Evolutionary conservation across 2,329 filamentous ascomycete species (phyloP).

Genomic region (Sporothrix brasiliensis): DNA sequence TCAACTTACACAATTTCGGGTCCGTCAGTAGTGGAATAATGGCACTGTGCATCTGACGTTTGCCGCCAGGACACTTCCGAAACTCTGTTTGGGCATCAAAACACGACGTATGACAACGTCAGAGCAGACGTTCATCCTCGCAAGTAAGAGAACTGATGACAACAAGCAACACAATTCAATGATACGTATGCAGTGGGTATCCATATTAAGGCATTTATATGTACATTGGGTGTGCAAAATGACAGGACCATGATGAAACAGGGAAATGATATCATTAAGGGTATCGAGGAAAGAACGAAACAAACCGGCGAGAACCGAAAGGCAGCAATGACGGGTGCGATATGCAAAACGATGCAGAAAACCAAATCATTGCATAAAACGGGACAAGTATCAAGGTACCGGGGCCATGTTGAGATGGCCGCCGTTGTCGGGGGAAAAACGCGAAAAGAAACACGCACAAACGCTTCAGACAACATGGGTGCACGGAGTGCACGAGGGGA

Average conservation of each 20-base stretch:
- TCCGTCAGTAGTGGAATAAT: background rate
- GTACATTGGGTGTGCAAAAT: conserved; percentile 16
- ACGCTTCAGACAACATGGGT: background rate
- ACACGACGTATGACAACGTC: background rate
- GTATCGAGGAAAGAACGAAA: conserved; percentile 24
- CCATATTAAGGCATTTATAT: conserved; percentile 1
- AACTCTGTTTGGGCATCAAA: background rate
- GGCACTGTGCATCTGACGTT: too few species aligned
- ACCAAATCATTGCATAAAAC: background rate
- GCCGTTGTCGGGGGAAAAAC: background rate
- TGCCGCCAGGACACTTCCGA: background rate
- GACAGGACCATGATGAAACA: background rate
- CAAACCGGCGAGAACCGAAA: background rate
- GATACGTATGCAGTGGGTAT: background rate
- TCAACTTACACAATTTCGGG: background rate
- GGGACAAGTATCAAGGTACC: background rate
- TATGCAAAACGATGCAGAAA: background rate
- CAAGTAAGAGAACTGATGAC: background rate
- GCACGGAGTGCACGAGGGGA: background rate
- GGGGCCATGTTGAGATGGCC: conserved; percentile 25
- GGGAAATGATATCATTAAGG: background rate
- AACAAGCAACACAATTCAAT: background rate
- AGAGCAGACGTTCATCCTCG: background rate
- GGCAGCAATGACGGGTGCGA: background rate
- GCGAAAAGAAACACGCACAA: too few species aligned